Conservation (phyloP, 2,329 filamentous ascomycete genomes). For the Blastomyces silverae region DNA sequence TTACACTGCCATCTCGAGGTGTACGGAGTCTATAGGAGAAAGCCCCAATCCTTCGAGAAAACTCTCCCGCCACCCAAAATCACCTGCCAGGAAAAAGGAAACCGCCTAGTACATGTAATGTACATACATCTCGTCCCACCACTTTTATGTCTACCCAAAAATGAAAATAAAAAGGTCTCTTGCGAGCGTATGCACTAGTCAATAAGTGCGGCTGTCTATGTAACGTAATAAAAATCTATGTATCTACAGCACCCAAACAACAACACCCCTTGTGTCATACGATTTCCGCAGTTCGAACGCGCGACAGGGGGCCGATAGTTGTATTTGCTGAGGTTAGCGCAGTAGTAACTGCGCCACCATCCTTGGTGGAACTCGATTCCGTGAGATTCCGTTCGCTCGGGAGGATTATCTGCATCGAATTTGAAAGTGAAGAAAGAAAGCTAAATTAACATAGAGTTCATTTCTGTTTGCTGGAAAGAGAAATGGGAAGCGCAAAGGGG, state of each 20-base stretch:
- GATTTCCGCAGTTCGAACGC: neutral
- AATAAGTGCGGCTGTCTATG: neutral
- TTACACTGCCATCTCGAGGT: neutral
- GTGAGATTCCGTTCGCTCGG: constrained; percentile 10
- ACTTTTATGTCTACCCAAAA: neutral
- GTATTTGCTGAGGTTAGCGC: neutral
- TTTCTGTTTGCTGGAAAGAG: neutral
- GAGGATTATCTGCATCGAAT: constrained; percentile 7
- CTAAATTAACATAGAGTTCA: neutral
- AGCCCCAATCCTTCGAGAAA: neutral
- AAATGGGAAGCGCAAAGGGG: neutral
- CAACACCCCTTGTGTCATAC: neutral
- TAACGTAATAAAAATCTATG: neutral
- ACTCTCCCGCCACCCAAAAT: neutral
- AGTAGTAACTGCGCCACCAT: neutral
- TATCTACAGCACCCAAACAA: neutral
- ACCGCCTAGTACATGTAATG: neutral
- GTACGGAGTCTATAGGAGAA: neutral
- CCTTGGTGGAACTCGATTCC: neutral
- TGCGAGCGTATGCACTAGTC: neutral
- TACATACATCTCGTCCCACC: neutral
- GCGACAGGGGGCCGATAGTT: constrained; percentile 2
- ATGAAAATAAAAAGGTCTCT: neutral
- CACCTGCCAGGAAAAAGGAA: neutral
- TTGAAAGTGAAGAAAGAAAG: neutral